Evolutionary conservation across 2,329 filamentous ascomycete genomes (phyloP), one percentile per base, ranked within the genome.

Genomic region (Neurospora crassa): DNA sequence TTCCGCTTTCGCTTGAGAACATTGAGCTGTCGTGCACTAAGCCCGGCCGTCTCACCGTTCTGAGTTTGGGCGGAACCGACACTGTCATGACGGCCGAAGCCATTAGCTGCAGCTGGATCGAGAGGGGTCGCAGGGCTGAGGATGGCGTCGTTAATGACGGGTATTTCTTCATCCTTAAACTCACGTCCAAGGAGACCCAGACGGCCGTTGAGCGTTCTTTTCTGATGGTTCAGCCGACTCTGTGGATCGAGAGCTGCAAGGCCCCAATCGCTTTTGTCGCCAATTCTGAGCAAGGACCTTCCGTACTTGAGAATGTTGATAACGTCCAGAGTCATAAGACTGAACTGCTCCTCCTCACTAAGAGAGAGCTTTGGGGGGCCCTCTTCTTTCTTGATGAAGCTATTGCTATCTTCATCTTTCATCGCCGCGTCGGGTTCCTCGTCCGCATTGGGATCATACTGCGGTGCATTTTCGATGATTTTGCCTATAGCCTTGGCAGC

Each of bases 1-100:
- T 98, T 99, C 63, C 94, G 90, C 79, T 98, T 97, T 63, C 96
- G 89, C 81, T 98, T 98, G 11, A 99, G 83, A 69, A 96, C 93
- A 78, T 99, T 99, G 24, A 97, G 88, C 78, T 99, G 96, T 59
- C 96, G 89, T 73, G 96, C 95, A 82, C 96, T 98, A 69, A 99
- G 85, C 2, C 90, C 90, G 4, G 87, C 82, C 77, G 93, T 92
- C 74, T 93, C 92, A 2, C 84, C 70, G 63, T 81, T 76, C 71
- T 83, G 83, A 29, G 78, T 78, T 69, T 78, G 78, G 67, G 79
- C 73, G 53, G 53, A 63, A 34, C 53, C 53, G 63, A 72, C 42
- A 69, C 74, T 75, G 63, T 79, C 75, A 43, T 81, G 79, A n/a
- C 79, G 79, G 29, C 75, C 70, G 18, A 78, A 72, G 7, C 79